Conservation (phyloP, 1,284 basidiomycete species). For the Pseudozyma sp. region DNA sequence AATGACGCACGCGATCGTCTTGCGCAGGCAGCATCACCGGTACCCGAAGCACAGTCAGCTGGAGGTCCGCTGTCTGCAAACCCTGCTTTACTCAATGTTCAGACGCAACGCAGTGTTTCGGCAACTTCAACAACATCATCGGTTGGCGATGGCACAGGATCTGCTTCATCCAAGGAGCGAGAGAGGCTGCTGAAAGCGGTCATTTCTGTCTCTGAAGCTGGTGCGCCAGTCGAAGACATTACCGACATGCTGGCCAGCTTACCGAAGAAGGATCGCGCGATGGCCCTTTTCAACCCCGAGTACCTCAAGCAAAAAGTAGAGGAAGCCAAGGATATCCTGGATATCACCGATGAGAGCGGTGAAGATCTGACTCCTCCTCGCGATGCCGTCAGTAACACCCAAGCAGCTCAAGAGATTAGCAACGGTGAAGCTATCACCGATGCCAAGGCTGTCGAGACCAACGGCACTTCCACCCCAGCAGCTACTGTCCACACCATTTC, state of each 20-base stretch:
- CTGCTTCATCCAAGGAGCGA: constrained; percentile 64
- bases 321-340: constrained; percentile 80
- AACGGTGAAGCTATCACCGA: not conserved
- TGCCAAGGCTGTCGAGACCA: constrained; percentile 14
- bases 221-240: constrained; percentile 59
- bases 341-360: constrained; percentile 69
- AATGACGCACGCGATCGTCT: constrained; percentile 49
- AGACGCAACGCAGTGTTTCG: constrained; percentile 29
- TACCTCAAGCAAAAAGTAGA: constrained; percentile 80
- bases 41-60: not conserved
- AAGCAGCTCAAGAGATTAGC: not conserved
- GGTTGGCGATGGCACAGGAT: constrained; percentile 37
- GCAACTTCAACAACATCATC: constrained; percentile 19
- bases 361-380: constrained; percentile 21
- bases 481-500: constrained; percentile 50
- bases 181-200: constrained; percentile 79
- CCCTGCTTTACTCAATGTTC: constrained; percentile 22
- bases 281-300: constrained; percentile 88
- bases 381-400: not conserved
- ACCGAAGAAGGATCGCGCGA: constrained; percentile 85
- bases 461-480: constrained; percentile 25
- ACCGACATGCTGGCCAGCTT: constrained; percentile 84
- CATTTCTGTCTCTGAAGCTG: constrained; percentile 28
- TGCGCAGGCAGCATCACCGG: constrained; percentile 6
- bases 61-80: constrained; percentile 10